These are phyloP conservation scores for Rhynchosporium graminicola DNA, from an alignment of 2,329 filamentous ascomycete genomes.

Conservation along the genomic window DNA sequence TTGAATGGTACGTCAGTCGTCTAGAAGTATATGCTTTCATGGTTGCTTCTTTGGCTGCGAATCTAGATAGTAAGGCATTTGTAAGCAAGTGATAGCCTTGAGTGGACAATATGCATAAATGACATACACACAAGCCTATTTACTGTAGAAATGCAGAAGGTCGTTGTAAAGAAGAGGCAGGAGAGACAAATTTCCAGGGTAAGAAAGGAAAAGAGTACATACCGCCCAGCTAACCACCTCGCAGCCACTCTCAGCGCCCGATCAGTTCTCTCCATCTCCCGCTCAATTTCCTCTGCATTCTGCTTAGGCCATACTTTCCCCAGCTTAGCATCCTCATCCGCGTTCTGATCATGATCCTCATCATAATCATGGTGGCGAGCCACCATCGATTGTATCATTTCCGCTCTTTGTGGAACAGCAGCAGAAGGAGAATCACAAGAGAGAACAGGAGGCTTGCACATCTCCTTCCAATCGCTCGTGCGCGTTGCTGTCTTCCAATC, in stretches of 20 bases:
- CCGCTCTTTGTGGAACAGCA: no score
- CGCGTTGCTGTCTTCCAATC: no score
- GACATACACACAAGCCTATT: background rate
- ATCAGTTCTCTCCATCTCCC: slow-evolving; percentile 8
- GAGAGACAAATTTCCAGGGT: background rate
- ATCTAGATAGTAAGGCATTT: slow-evolving; percentile 25
- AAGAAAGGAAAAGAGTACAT: slow-evolving; percentile 11
- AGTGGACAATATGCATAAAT: background rate
- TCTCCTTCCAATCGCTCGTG: no score
- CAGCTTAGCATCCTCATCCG: background rate
- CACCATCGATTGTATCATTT: no score
- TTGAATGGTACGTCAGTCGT: slow-evolving; percentile 61
- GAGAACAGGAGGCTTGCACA: no score
- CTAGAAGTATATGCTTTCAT: slow-evolving; percentile 70
- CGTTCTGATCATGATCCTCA: no score
- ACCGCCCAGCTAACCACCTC: slow-evolving; percentile 35
- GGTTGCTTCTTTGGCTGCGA: slow-evolving; percentile 71
- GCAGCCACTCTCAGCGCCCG: slow-evolving; percentile 16
- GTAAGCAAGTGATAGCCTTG: background rate
- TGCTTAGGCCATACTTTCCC: background rate
- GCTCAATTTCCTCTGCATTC: background rate
- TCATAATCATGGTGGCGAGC: no score
- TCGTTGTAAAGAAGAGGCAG: background rate
- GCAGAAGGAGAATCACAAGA: no score
- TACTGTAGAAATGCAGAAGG: background rate